Evolutionary conservation across 331 rosid genomes (phyloP).

Genomic region (Prunus yedoensis): DNA sequence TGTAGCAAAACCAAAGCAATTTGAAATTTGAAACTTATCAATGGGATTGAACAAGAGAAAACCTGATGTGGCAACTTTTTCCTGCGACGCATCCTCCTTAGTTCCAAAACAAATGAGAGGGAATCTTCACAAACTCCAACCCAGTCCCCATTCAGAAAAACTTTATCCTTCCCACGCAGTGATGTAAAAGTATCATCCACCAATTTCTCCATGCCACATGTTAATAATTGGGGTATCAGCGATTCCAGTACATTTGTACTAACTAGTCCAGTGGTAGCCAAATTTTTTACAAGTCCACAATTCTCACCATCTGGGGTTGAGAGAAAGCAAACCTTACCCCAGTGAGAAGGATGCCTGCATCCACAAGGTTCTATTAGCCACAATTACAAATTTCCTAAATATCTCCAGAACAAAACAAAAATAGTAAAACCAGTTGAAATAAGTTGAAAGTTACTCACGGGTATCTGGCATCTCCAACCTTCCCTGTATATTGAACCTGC

Average conservation of each 20-base stretch:
- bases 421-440: not conserved
- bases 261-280: conserved; percentile 81
- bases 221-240: conserved; percentile 40
- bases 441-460: conserved; percentile 68
- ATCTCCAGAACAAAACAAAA: not conserved
- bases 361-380: conserved; percentile 33
- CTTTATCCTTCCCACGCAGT: conserved; percentile 56
- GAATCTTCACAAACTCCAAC: conserved; percentile 82
- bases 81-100: conserved; percentile 61
- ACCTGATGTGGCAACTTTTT: conserved; percentile 75
- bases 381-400: not conserved
- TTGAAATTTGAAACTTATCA: conserved; percentile 10
- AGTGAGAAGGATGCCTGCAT: conserved; percentile 98
- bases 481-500: conserved; percentile 89
- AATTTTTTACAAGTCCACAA: conserved; percentile 90
- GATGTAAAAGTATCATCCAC: conserved; percentile 65
- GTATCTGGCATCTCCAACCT: conserved; percentile 98
- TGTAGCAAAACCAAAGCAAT: conserved; percentile 21
- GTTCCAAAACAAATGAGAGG: conserved; percentile 48
- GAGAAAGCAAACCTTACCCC: conserved; percentile 97
- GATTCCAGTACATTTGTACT: conserved; percentile 49
- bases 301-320: conserved; percentile 99
- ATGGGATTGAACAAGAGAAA: conserved; percentile 25
- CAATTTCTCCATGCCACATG: conserved; percentile 71
- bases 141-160: conserved; percentile 95